Percentiles rank a stretch among this genome's conserved stretches.
These are phyloP conservation scores for Trichoderma sp. DNA, from an alignment of 2,329 filamentous ascomycete species.

Conservation along the genomic window DNA sequence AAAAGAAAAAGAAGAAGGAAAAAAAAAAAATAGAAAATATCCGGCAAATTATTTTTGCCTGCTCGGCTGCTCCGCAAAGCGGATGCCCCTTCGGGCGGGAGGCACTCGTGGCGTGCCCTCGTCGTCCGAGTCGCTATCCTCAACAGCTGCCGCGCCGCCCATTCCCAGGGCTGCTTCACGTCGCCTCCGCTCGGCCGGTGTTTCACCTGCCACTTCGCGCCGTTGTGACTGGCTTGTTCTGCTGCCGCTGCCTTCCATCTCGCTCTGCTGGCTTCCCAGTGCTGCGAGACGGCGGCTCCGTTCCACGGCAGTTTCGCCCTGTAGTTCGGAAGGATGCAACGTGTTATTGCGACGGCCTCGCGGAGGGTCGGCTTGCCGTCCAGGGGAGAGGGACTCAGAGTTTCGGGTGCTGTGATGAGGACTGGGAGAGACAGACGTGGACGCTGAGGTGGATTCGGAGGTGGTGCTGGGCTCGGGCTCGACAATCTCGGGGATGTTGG, in stretches of 20 bases:
- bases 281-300: conserved; percentile 63
- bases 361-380: conserved; percentile 25
- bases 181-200: conserved; percentile 71
- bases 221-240: not conserved
- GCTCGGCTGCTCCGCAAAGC: conserved; percentile 56
- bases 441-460: conserved; percentile 28
- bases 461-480: conserved; percentile 28
- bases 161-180: conserved; percentile 74
- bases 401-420: conserved; percentile 14
- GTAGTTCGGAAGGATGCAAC: conserved; percentile 30
- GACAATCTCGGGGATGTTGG: conserved; percentile 29
- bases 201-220: conserved; percentile 55
- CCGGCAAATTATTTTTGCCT: conserved; percentile 7
- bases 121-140: conserved; percentile 55
- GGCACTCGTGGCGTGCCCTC: conserved; percentile 58
- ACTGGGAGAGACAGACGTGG: conserved; percentile 17
- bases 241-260: conserved; percentile 34
- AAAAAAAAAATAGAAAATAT: not conserved
- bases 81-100: conserved; percentile 56
- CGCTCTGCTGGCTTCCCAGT: conserved; percentile 47
- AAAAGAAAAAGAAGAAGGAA: not conserved
- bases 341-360: conserved; percentile 8
- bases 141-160: conserved; percentile 45
- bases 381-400: conserved; percentile 29
- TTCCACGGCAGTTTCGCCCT: conserved; percentile 69